Evolutionary conservation across 495 filamentous ascomycete genomes (phyloP), one percentile per base, ranked within the genome.

Genomic region (Aeminium ludgeri): DNA sequence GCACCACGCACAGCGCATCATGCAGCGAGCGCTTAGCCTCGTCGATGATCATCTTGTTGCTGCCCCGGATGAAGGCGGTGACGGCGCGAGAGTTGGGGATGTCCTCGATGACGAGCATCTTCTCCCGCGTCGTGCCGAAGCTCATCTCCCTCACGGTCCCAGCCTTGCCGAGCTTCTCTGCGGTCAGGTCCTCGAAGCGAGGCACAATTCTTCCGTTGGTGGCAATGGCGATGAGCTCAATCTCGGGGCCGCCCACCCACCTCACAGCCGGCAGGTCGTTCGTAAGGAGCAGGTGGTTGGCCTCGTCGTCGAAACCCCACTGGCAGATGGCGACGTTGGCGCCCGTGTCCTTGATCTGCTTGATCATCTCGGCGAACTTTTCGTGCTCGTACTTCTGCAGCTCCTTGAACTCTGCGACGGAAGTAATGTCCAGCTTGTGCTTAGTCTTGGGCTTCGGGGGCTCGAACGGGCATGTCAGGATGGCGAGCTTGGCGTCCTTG

Each of bases 41-140:
- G 59, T 99, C 91, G 57, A 96, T 95, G 57, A 97, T 93, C 89
- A 99, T 99, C 71, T 96, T 99, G 71, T 99, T 99, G 67, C 85
- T 92, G 50, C 89, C 89, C 58, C 89, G 68, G 34, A 99, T 78
- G 57, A 99, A 99, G 32, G 89, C 74, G 0, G 89, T 99, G 34
- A 96, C 89, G 20, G 89, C 89, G 44, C 89, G 72, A 36, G 84
- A 93, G 67, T 99, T 96, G 57, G 91, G 89, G 55, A 89, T 96
- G 63, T 96, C 89, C 61, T 99, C 89, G 53, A 99, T 96, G 39
- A 99, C 82, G 43, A 99, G 72, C 89, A 99, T 99, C 72, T 95
- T 94, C 60, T 99, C 89, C 55, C 89, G 72, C 20, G 91, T 96
- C 3, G 89, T 99, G 50, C 89, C 89, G 53, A 99, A 99, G 28